Base-by-base conservation (phyloP, 2,329 filamentous ascomycete species). In the Pseudocercospora fijiensis region DNA sequence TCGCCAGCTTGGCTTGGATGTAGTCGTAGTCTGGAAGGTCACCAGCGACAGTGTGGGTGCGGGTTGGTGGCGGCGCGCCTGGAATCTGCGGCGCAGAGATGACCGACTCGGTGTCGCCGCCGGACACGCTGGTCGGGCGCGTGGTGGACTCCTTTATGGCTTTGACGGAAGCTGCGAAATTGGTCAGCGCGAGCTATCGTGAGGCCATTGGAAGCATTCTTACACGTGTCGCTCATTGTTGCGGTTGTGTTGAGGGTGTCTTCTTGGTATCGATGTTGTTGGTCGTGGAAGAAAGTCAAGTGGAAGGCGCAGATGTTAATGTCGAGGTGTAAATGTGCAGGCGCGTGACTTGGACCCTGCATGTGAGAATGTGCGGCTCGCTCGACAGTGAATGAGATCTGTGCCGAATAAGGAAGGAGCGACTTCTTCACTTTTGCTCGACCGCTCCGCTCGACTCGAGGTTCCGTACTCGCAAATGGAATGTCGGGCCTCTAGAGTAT, bases 21-120 rank as follows among this genome's bases (percentile, higher is more conserved):
- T 56, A 56, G 16, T 56, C 53, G 26, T 56, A 56, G 26, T n/a
- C 56, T 33, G 47, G 62, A n/a, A 62, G 13, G 20, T 65, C 64
- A 13, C 64, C 64, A 10, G 60, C 62, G 20, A 64, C 53, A 18
- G 64, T 68, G 57, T 64, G 61, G 24, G 59, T 59, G 27, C 61
- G 64, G 6, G 66, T 66, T 20, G 57, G 64, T 30, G 60, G 59
- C 18, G 65, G 66, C 2, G 61, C 66, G 18, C 41, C 24, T 41
- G 66, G 66, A 3, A 56, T 22, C 22, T 52, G 56, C 51, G 58
- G 58, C 3, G 61, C 58, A 7, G 62, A 47, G 24, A 57, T 43
- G 28, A 60, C 60, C 16, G 66, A 57, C 9, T 58, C 64, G 62
- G 53, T 52, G 57, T 62, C 28, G 47, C 56, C 24, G 41, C 56